Evolutionary conservation across 352 stramenopile species (phyloP), one percentile per base, ranked within the genome.

Genomic region (Globisporangium recalcitrans): DNA sequence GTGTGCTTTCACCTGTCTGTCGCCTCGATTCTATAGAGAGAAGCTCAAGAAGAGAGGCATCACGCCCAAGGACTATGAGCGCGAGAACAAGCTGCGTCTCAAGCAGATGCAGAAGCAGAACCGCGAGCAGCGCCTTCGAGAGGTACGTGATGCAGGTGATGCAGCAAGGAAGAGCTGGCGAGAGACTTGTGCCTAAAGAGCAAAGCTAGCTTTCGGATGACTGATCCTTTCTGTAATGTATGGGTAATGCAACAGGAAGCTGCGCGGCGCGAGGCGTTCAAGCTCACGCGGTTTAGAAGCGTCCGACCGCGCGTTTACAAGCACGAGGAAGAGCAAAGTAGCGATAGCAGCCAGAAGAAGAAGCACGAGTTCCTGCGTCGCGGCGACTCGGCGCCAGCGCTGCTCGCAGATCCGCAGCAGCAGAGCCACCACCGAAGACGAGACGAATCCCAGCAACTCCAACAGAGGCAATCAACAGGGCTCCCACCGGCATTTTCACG

Each of bases 21-120:
- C 6, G 32, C 11, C 14, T 26, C 19, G 26, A n/a, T 4, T 27
- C 26, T 5, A 32, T 52, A 91, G 80, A 24, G 80, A 89, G 67
- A 75, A 89, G 65, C 68, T 84, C 56, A 67, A 73, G 40, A 78
- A 76, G 26, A 71, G 58, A 54, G 82, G 82, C 21, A 73, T 88
- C 7, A 73, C 63, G 27, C 80, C 80, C 9, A 87, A 73, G 34
- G 70, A 91, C 62, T 90, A 75, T 57, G 78, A 88, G 49, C 73
- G 78, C 2, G 75, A 79, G 22, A 91, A 91, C 63, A 85, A 87
- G 11, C 47, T 88, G 59, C 72, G 63, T 1, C 58, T 90, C 5
- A 88, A 89, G 66, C 71, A 76, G 38, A 63, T 88, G 52, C 80
- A 91, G 62, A 68, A 62, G 5, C 68, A 80, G 58, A 87, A 91